Evolutionary conservation across 371 early-diverging fungal species (phyloP).

Genomic region (Massospora cicadina): DNA sequence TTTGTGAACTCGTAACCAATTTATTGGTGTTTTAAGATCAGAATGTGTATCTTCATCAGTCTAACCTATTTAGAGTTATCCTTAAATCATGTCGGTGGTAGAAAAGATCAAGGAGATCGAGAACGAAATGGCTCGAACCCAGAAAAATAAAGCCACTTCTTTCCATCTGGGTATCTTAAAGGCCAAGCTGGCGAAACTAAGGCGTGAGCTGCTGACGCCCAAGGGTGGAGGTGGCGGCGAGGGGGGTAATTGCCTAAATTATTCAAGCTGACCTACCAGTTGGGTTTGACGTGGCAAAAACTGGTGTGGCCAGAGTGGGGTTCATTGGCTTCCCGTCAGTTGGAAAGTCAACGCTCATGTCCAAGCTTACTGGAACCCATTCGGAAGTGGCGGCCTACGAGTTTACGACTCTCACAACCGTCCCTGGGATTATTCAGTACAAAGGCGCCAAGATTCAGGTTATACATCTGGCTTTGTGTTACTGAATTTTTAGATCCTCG

Average conservation of each 20-base stretch:
- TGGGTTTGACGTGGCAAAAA: conserved; percentile 92
- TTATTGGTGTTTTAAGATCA: no score
- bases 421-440: conserved; percentile 91
- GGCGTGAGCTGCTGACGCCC: conserved; percentile 85
- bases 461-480: conserved; percentile 33
- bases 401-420: conserved; percentile 98
- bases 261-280: conserved; percentile 22
- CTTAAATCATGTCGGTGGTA: conserved; percentile 24
- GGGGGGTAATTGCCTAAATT: conserved; percentile 29
- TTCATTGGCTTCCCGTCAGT: conserved; percentile 93
- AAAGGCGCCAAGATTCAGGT: conserved; percentile 92
- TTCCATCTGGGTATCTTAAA: conserved; percentile 97
- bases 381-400: conserved; percentile 96
- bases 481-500: conserved; percentile 47
- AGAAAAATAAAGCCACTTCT: conserved; percentile 94
- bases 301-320: conserved; percentile 92
- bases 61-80: not conserved
- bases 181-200: conserved; percentile 93
- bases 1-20: no score
- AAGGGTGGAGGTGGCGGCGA: conserved; percentile 63
- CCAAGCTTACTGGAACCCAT: conserved; percentile 92
- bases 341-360: conserved; percentile 94
- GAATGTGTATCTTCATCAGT: no score
- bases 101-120: conserved; percentile 77
- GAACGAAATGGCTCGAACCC: conserved; percentile 80